Base-by-base conservation (phyloP, 2,329 filamentous ascomycete species). In the Albifimbria verrucaria region DNA sequence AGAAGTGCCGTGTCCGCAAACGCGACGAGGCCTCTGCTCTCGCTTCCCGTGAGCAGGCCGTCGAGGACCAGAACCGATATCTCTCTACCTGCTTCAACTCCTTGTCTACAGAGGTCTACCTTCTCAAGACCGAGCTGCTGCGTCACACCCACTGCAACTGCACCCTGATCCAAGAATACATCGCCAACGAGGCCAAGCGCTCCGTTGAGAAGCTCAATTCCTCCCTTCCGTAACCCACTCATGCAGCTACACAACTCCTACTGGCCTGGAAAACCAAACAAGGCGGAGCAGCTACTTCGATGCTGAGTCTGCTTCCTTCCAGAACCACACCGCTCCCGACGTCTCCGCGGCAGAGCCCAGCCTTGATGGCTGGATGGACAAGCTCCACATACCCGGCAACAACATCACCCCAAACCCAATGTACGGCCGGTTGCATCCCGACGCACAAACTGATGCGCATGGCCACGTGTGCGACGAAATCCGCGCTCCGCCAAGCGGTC, bases 141-240 rank as follows among this genome's bases (percentile, higher is more conserved):
- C 63, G 59, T 15, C 66, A 68, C 36, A 66, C 62, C 10, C 62
- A 66, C 45, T 68, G 66, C 50, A 59, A 63, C 52, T 68, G 66
- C 24, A 50, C 58, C 23, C 60, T 68, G 7, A 68, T 68, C 25
- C 65, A 67, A 39, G 63, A 57, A 32, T 68, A 67, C 48, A 68
- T 68, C 49, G 61, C 62, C 26, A 60, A 65, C 18, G 65, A 68
- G 50, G 65, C 65, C 2, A 61, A 61, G 51, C 65, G 60, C 50
- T 63, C 65, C 4, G 64, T 68, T 3, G 60, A 65, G 22, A 59
- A 59, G 4, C 48, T 64, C 28, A 23, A 55, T 39, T 12, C 32
- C 12, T 5, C 32, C 32, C 32, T 12, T 39, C 32, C 32, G 18
- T 17, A 6, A 39, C 6, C 12, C 12, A 4, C 18, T 15, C 32